phyloP scores from a whole-genome alignment of 805 yeast species.

The Saturnispora besseyi region DNA sequence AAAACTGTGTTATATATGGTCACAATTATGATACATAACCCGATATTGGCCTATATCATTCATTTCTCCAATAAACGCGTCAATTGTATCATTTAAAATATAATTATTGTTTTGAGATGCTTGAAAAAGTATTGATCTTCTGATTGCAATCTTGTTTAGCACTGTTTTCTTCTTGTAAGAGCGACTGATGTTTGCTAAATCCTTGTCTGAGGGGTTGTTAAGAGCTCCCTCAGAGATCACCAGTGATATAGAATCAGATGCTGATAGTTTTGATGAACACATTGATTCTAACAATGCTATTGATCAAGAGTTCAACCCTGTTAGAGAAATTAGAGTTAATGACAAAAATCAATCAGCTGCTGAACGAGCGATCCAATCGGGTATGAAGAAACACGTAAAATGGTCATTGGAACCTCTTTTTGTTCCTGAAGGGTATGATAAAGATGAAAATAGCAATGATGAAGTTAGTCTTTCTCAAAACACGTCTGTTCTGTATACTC shows the following conservation, averaged over 20 bases:
- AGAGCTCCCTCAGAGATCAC: background rate
- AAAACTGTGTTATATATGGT: too few species aligned
- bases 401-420: slow-evolving; percentile 1
- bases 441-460: background rate
- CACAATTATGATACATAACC: too few species aligned
- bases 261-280: background rate
- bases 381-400: background rate
- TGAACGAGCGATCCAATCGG: slow-evolving; percentile 1
- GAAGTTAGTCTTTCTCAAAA: background rate
- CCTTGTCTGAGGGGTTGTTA: background rate
- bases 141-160: background rate
- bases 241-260: background rate
- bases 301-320: background rate
- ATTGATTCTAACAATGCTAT: background rate
- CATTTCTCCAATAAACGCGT: too few species aligned
- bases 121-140: background rate
- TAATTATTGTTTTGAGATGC: background rate
- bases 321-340: background rate
- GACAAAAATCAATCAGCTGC: background rate
- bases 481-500: background rate
- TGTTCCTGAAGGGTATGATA: background rate
- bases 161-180: background rate
- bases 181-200: background rate
- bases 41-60: too few species aligned
- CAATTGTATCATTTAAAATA: too few species aligned